Evolutionary conservation across 2,329 filamentous ascomycete genomes (phyloP), one percentile per base, ranked within the genome.

Genomic region (Cladosporium cucumerinum): DNA sequence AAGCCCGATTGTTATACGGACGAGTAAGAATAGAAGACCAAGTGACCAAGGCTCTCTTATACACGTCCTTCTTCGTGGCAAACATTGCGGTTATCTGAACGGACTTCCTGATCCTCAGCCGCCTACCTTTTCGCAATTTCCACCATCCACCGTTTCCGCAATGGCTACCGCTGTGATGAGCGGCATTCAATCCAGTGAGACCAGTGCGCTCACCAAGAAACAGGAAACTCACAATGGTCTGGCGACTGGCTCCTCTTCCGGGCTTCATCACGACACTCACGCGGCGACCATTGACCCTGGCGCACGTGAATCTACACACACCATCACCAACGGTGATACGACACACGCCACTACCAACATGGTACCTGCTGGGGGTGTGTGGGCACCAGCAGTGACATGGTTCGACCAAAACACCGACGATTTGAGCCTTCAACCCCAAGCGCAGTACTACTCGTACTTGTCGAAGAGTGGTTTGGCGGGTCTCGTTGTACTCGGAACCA

Each of bases 311-410:
- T 46, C 39, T 21, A 21, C 39, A 12, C n/a, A 46, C 39, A 46
- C 39, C 21, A 7, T 21, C 8, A 16, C 39, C 10, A 46, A 46
- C 8, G 39, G 39, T 21, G n/a, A 46, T 46, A 21, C 39, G n/a
- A 8, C 39, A 46, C 39, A 21, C 5, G n/a, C n/a, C n/a, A 16
- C 14, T 11, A n/a, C n/a, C 2, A 46, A 21, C 30, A 57, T 46
- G 52, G 92, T 89, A 7, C 91, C 91, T 18, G 65, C 69, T 39
- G 61, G 72, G 3, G 74, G 74, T 32, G 69, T 76, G 55, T 76
- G 73, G 73, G 72, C 71, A 5, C 80, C 80, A 26, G 78, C 80
- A 10, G 75, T 82, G 21, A 82, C 80, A 18, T 79, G 82, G 71
- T 82, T 80, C 72, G 74, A 80, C 66, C 74, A 74, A 16, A 58